Evolutionary conservation across 257 asterid genomes (phyloP), one percentile per base, ranked within the genome.

Genomic region (Forsythia viridissima): DNA sequence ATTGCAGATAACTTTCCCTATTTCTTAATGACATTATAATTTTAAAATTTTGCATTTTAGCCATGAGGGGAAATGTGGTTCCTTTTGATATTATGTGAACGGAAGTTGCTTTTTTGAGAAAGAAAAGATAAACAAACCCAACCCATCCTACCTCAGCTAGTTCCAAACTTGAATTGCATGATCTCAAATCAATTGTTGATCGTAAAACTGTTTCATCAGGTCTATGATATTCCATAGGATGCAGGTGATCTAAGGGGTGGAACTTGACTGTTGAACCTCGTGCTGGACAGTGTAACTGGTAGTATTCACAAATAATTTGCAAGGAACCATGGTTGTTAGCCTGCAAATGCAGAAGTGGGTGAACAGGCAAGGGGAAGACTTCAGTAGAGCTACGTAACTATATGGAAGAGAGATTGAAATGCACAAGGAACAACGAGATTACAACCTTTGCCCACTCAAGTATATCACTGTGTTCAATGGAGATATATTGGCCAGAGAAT

Each of bases 401-500:
- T 44, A 40, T 76, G 37, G 24, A 40, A 76, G 37, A 74, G 24
- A 76, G 66, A 75, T 52, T 38, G 68, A 67, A 72, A 74, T 13
- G 41, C 63, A 73, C 61, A 15, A 24, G 39, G 42, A 70, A 70
- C 74, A 52, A 73, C 75, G 44, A 57, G 75, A 84, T 74, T 79
- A 68, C 59, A 78, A 96, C 99, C 98, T 96, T 96, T 3, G 97
- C 98, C 99, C 98, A 92, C 82, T 92, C 93, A 73, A 92, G 92
- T 73, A 96, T 90, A 81, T 91, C 98, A 74, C 89, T 87, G 74
- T 92, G 93, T 77, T 91, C 97, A 83, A 89, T 83, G 84, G 84
- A 87, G 86, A 86, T 80, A 77, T 92, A 97, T 87, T 86, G 97
- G 73, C 99, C 98, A 72, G 97, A 96, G 61, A 90, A 92, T 43